Percentiles rank a stretch among this genome's conserved stretches.
Evolutionary conservation across 352 stramenopile species (phyloP).

Genomic region (Globisporangium spiculum): DNA sequence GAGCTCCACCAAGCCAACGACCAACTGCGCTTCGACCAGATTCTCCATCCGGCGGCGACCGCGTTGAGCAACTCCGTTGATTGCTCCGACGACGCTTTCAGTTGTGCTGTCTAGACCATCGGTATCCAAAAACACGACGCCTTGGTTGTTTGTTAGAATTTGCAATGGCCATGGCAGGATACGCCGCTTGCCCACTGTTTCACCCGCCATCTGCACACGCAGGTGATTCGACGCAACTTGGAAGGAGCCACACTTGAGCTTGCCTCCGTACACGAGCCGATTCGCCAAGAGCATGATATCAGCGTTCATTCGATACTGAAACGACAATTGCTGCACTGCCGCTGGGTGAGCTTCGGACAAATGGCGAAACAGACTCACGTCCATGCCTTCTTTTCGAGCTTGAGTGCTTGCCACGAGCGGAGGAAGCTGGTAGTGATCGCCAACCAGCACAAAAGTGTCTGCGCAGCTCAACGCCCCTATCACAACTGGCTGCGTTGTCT

Average conservation of each 20-base stretch:
- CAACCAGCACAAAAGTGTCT: constrained; percentile 96
- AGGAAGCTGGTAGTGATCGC: constrained; percentile 98
- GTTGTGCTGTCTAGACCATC: constrained; percentile 39
- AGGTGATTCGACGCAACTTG: constrained; percentile 51
- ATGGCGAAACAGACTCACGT: constrained; percentile 89
- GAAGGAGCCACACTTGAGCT: constrained; percentile 90
- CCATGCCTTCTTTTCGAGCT: constrained; percentile 83
- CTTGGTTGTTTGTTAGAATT: constrained; percentile 34
- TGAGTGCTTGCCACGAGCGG: constrained; percentile 91
- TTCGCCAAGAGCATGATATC: constrained; percentile 97
- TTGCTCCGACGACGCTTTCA: constrained; percentile 3
- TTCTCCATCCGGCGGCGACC: constrained; percentile 69
- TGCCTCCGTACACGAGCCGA: constrained; percentile 90
- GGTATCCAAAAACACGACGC: constrained; percentile 88
- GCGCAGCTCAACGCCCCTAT: constrained; percentile 91
- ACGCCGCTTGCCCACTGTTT: background rate
- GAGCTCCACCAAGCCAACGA: constrained; percentile 63
- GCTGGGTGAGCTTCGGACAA: constrained; percentile 90
- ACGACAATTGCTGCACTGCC: constrained; percentile 92
- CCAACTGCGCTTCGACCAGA: constrained; percentile 63
- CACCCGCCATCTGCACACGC: constrained; percentile 10
- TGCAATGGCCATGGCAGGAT: constrained; percentile 26
- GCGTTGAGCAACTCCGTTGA: background rate
- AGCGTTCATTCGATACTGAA: constrained; percentile 98
- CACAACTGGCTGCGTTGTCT: constrained; percentile 96